Conservation (phyloP, 352 stramenopile species). For the Pythium apleroticum region DNA sequence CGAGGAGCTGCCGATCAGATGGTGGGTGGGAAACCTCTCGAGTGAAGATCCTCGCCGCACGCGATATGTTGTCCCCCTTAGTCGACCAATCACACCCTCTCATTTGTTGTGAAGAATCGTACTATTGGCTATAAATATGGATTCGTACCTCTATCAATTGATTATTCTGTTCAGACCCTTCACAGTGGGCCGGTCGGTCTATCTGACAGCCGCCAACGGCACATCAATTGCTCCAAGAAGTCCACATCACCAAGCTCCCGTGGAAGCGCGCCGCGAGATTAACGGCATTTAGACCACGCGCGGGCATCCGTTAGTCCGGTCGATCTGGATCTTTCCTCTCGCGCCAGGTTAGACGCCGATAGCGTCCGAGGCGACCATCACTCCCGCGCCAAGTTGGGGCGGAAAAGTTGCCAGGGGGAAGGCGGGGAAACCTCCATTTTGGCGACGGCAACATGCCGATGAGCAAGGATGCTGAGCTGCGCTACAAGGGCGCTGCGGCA, state of each 20-base stretch:
- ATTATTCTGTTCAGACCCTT: slow-evolving; percentile 7
- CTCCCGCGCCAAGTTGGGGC: slow-evolving; percentile 7
- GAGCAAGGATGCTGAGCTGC: slow-evolving; percentile 14
- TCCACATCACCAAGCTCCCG: background rate
- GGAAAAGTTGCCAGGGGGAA: slow-evolving; percentile 4
- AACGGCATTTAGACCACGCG: background rate
- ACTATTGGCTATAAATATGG: slow-evolving; percentile 1
- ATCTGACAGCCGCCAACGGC: background rate
- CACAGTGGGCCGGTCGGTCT: background rate
- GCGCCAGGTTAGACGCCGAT: background rate
- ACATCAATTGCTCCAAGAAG: background rate
- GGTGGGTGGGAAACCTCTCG: slow-evolving; percentile 1
- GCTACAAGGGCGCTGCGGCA: slow-evolving; percentile 51
- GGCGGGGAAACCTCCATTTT: background rate
- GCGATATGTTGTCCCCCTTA: background rate
- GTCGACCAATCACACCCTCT: background rate
- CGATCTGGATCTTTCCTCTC: no score
- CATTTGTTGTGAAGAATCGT: background rate
- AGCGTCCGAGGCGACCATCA: no score
- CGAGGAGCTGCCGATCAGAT: background rate
- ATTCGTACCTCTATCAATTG: background rate
- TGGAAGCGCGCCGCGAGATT: background rate
- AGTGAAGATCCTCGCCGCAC: background rate
- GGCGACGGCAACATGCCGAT: slow-evolving; percentile 11
- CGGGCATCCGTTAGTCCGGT: background rate